These are phyloP conservation scores for Medakamo hakoo DNA, from an alignment of 139 green algal genomes.

Conservation along the genomic window DNA sequence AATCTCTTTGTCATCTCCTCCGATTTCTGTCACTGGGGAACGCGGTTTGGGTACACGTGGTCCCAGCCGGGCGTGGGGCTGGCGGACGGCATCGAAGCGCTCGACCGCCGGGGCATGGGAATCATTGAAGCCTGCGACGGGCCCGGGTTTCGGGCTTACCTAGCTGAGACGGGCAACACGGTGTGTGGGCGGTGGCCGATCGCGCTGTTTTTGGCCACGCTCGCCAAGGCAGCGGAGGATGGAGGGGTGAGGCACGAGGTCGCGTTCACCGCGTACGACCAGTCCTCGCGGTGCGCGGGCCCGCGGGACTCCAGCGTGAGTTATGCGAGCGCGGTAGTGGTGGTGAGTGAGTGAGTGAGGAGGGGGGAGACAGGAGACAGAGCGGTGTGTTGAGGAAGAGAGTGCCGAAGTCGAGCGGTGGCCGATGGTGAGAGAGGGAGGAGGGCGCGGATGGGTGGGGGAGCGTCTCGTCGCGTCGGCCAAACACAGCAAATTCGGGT, in stretches of 20 bases:
- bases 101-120: constrained; percentile 73
- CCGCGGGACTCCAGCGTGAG: constrained; percentile 53
- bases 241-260: constrained; percentile 13
- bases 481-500: too few species aligned
- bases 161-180: constrained; percentile 63
- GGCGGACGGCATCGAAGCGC: constrained; percentile 62
- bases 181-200: constrained; percentile 94
- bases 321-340: constrained; percentile 54
- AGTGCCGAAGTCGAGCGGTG: too few species aligned
- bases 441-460: too few species aligned
- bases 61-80: constrained; percentile 43
- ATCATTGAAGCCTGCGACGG: constrained; percentile 63
- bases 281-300: constrained; percentile 35
- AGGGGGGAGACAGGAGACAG: background rate
- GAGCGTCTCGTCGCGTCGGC: too few species aligned
- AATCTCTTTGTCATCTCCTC: constrained; percentile 85
- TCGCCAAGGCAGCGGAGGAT: constrained; percentile 25
- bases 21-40: constrained; percentile 97
- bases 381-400: too few species aligned
- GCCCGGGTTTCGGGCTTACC: constrained; percentile 43
- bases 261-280: constrained; percentile 58
- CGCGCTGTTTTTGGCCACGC: constrained; percentile 48
- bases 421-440: too few species aligned
- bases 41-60: constrained; percentile 63
- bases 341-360: background rate